Conservation (phyloP, 1,284 basidiomycete genomes). For the Ustilago esculenta region DNA sequence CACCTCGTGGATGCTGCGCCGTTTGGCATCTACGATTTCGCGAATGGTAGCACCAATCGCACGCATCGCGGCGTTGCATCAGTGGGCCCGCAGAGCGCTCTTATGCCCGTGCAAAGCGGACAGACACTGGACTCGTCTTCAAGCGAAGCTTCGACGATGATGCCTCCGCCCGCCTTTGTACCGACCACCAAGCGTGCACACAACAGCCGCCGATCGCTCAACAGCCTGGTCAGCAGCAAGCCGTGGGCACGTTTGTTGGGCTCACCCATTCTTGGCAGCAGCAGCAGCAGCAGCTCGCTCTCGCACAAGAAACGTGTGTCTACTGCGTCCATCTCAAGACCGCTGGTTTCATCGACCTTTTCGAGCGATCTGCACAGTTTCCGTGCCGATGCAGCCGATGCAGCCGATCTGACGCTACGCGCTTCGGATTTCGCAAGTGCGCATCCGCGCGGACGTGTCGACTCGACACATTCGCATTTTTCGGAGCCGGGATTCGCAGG, state of each 20-base stretch:
- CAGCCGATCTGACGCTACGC: conserved; percentile 27
- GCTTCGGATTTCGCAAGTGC: conserved; percentile 19
- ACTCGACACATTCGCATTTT: conserved; percentile 16
- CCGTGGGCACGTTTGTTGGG: conserved; percentile 34
- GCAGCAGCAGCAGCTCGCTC: conserved; percentile 9
- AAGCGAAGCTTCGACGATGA: not conserved
- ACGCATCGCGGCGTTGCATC: conserved; percentile 12
- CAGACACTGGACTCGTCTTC: not conserved
- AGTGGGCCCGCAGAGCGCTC: conserved; percentile 7
- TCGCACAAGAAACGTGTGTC: conserved; percentile 28
- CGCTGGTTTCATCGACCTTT: conserved; percentile 35
- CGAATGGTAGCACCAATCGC: not conserved
- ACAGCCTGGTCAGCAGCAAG: conserved; percentile 28
- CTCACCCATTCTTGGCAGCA: conserved; percentile 26
- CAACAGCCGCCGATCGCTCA: conserved; percentile 39
- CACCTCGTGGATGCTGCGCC: not conserved
- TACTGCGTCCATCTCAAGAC: conserved; percentile 29
- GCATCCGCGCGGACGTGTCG: conserved; percentile 11
- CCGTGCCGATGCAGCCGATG: conserved; percentile 12
- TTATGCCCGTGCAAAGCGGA: not conserved
- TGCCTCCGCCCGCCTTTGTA: conserved; percentile 11
- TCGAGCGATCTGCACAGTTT: conserved; percentile 15
- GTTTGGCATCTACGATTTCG: not conserved
- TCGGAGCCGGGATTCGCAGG: conserved; percentile 30
- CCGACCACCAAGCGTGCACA: conserved; percentile 14